Conservation (phyloP, 306 rosid species). For the Castanea sativa region DNA sequence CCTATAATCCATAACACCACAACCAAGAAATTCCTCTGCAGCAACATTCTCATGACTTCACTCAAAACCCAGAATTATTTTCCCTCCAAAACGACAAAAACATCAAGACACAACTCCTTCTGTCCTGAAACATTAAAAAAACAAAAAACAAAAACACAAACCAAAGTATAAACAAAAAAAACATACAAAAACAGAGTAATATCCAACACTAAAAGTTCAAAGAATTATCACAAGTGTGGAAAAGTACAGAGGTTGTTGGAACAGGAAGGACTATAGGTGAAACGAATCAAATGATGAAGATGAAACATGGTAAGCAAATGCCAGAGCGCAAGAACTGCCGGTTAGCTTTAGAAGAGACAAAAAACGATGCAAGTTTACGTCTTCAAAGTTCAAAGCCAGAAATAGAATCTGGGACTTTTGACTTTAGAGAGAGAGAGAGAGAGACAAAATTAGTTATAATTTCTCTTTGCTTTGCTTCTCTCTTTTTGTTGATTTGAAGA, state of each 20-base stretch:
- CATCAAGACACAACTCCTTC: neutral
- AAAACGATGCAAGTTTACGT: conserved; percentile 24
- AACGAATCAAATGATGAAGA: neutral
- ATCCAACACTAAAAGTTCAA: neutral
- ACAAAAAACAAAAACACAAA: no score
- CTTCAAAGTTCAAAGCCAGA: conserved; percentile 11
- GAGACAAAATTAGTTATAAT: neutral
- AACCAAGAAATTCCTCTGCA: conserved; percentile 41
- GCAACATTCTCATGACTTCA: conserved; percentile 38
- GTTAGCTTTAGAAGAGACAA: conserved; percentile 9
- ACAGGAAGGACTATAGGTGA: neutral
- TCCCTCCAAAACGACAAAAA: conserved; percentile 13
- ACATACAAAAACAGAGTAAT: no score
- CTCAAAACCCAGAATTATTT: conserved; percentile 24
- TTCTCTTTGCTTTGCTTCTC: neutral
- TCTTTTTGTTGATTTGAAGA: neutral
- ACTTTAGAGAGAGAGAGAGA: neutral
- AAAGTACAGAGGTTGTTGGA: neutral
- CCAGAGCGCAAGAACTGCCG: neutral
- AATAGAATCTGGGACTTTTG: neutral
- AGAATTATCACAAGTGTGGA: neutral
- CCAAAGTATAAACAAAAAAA: no score
- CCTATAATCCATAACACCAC: conserved; percentile 26
- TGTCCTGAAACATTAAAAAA: neutral
- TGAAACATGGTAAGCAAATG: neutral